Evolutionary conservation across 345 rosid genomes (phyloP), one percentile per base, ranked within the genome.

Genomic region (Eucalyptus coolabah): DNA sequence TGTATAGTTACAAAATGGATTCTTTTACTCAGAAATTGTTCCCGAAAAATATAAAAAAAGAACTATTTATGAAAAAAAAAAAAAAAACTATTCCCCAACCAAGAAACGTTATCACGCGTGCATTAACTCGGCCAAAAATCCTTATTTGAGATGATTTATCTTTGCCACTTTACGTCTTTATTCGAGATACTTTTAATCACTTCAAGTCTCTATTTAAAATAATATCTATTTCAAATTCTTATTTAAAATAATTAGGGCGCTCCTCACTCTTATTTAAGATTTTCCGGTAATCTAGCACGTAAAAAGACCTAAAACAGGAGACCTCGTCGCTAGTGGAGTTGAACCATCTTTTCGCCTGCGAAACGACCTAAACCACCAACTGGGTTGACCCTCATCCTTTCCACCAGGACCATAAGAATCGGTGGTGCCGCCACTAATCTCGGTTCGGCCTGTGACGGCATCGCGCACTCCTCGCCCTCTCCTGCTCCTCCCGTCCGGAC

Each of bases 131-230:
- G n/a, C n/a, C 1, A 19, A 53, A 53, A 53, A 0, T 19, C 26
- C 2, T 53, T 19, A 8, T 0, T 19, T 53, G 11, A 53, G 11
- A 53, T 53, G 11, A 21, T 53, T 53, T 19, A 2, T n/a, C n/a
- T n/a, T n/a, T n/a, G 2, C 1, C 2, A 19, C 11, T 53, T 53
- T 0, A 53, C 1, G 0, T 0, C 0, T 4, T 53, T 8, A 53
- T 53, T 8, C 1, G 2, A 21, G 0, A 8, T 1, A 53, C 0
- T 53, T 51, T 21, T 53, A 53, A 21, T 53, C 1, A 53, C 3
- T 21, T 53, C 2, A 19, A 53, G 2, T 53, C 1, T 2, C 2
- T 4, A 8, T 21, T 53, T 53, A 53, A 53, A 8, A 19, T 53
- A 53, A 53, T 21, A 53, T 19, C 0, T 53, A 53, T 53, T 53